phyloP scores from a whole-genome alignment of 78 protist genomes.

The Andalucia godoyi region DNA sequence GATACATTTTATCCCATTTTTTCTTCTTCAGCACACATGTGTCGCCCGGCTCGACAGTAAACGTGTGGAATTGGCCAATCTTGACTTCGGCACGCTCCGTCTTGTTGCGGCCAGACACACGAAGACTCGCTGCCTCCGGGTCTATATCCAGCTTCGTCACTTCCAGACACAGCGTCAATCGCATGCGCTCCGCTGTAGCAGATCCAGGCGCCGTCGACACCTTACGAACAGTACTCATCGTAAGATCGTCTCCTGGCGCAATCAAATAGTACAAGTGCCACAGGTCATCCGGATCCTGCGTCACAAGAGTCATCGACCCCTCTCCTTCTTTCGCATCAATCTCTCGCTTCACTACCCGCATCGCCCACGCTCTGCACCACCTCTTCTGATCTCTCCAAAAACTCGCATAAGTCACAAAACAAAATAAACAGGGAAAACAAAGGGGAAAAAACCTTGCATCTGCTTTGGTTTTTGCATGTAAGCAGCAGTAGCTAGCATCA shows the following conservation, averaged over 20 bases:
- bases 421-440: too few species aligned
- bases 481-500: too few species aligned
- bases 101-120: not conserved
- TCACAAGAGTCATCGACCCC: constrained; percentile 10
- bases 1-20: constrained; percentile 60
- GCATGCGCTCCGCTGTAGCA: constrained; percentile 26
- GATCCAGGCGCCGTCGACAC: constrained; percentile 68
- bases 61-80: constrained; percentile 71
- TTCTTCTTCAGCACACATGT: constrained; percentile 15
- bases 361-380: too few species aligned
- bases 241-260: constrained; percentile 15
- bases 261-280: constrained; percentile 45
- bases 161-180: constrained; percentile 29
- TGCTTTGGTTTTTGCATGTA: too few species aligned
- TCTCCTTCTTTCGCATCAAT: constrained; percentile 13
- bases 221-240: constrained; percentile 21
- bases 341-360: not conserved
- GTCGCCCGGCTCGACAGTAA: constrained; percentile 52
- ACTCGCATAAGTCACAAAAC: too few species aligned
- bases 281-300: constrained; percentile 35
- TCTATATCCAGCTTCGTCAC: constrained; percentile 59
- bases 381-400: too few species aligned
- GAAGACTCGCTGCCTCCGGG: constrained; percentile 31
- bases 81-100: not conserved
- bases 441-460: too few species aligned